Percentiles rank a stretch among this genome's conserved stretches.
Evolutionary conservation across 2,329 filamentous ascomycete species (phyloP).

Genomic region (Pezicula neosporulosa): DNA sequence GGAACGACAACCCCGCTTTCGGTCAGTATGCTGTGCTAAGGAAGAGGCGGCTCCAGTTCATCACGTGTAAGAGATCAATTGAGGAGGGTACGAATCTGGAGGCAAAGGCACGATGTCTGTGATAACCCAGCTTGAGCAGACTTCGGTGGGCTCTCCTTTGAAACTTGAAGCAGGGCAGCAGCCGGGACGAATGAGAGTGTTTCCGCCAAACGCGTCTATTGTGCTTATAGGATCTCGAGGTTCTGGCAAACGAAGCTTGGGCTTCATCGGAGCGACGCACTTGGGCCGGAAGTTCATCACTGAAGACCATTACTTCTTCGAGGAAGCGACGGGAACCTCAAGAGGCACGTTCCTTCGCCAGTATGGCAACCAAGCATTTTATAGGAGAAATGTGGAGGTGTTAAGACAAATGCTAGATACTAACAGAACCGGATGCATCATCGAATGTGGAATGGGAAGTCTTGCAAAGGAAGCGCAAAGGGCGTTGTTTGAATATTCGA

Average conservation of each 20-base stretch:
- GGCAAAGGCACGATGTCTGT: conserved; percentile 17
- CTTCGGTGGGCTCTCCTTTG: conserved; percentile 9
- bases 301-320: conserved; percentile 68
- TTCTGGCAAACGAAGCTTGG: conserved; percentile 72
- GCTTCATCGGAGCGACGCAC: conserved; percentile 70
- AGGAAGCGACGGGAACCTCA: conserved; percentile 58
- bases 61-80: conserved; percentile 4
- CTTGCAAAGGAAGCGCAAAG: conserved; percentile 34
- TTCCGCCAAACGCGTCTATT: conserved; percentile 57
- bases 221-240: conserved; percentile 71
- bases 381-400: conserved; percentile 58
- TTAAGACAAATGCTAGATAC: conserved; percentile 55
- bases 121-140: conserved; percentile 20
- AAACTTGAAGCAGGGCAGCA: conserved; percentile 16
- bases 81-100: not conserved
- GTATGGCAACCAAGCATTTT: conserved; percentile 60
- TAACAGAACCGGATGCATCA: conserved; percentile 59
- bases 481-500: conserved; percentile 58
- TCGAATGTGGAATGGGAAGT: conserved; percentile 67
- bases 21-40: not conserved
- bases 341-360: conserved; percentile 60
- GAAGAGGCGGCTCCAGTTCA: not conserved
- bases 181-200: conserved; percentile 18
- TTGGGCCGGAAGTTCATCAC: conserved; percentile 67
- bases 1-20: not conserved